phyloP scores from a whole-genome alignment of 2,329 filamentous ascomycete species.

The Capronia americana region DNA sequence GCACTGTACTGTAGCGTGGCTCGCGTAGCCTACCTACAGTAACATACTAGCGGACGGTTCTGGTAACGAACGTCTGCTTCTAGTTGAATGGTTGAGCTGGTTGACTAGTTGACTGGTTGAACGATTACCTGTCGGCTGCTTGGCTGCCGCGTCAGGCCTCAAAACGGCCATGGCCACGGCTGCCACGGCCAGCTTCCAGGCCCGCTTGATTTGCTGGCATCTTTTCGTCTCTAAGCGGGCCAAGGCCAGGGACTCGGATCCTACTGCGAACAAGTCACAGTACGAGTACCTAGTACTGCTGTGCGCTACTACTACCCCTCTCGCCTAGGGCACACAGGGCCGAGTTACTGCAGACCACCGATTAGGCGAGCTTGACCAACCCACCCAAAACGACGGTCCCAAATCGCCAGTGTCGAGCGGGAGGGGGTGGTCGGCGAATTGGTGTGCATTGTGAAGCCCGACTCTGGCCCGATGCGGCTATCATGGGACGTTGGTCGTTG shows the following conservation, averaged over 20 bases:
- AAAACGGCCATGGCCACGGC: neutral
- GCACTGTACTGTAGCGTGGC: neutral
- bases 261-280: no score
- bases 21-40: neutral
- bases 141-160: no score
- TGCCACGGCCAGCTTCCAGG: neutral
- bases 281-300: no score
- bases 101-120: neutral
- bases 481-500: no score
- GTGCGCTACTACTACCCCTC: neutral
- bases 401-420: neutral
- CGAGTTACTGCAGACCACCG: neutral
- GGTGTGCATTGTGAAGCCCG: neutral
- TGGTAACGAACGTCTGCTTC: neutral
- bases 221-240: no score
- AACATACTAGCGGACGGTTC: neutral
- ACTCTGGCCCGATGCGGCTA: neutral
- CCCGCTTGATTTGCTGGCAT: constrained; percentile 6
- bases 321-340: no score
- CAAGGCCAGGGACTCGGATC: no score
- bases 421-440: neutral
- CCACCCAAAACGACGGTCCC: neutral
- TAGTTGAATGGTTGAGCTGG: no score
- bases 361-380: neutral
- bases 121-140: neutral